Evolutionary conservation across 2,329 filamentous ascomycete genomes (phyloP), one percentile per base, ranked within the genome.

Genomic region (Rachicladosporium sp.): DNA sequence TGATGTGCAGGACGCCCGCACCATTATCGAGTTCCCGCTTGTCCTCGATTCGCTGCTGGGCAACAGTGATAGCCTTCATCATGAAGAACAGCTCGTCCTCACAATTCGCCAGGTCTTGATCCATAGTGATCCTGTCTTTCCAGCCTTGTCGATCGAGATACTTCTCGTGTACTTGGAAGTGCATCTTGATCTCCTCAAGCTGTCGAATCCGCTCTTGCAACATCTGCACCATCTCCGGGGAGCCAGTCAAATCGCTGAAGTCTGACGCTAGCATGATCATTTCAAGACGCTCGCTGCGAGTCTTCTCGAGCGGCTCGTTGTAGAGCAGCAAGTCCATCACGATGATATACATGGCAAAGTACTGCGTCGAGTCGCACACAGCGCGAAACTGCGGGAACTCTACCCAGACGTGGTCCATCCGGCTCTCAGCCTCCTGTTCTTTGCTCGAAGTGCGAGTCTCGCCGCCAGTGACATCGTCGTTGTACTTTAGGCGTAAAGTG

Each of bases 181-280:
- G 82, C 29, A 80, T 78, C 62, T 96, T 96, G 67, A 99, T 94
- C 54, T 95, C 88, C 56, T 95, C 86, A 13, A 99, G 73, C 57
- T 94, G 87, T 37, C 85, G 76, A 51, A 98, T 94, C 6, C 91
- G 81, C 53, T 93, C 82, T 60, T 99, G 91, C 19, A 98, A 71
- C 55, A 79, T 82, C 56, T 82, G 80, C 23, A 98, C 88, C 77
- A 94, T 89, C 57, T 89, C 84, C 0, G 91, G 91, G 3, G 89
- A 85, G 37, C 91, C 93, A 42, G 86, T 80, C 33, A 99, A 71
- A 58, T 99, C 91, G 59, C 89, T 98, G 57, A 98, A 99, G 62
- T 99, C 91, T 0, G 91, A 96, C 1, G 89, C 91, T 36, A 98
- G 76, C 78, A 98, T 95, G 51, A 99, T 98, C 70, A 95, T 96